Evolutionary conservation across 306 rosid species (phyloP), one percentile per base, ranked within the genome.

Genomic region (Vigna radiata): DNA sequence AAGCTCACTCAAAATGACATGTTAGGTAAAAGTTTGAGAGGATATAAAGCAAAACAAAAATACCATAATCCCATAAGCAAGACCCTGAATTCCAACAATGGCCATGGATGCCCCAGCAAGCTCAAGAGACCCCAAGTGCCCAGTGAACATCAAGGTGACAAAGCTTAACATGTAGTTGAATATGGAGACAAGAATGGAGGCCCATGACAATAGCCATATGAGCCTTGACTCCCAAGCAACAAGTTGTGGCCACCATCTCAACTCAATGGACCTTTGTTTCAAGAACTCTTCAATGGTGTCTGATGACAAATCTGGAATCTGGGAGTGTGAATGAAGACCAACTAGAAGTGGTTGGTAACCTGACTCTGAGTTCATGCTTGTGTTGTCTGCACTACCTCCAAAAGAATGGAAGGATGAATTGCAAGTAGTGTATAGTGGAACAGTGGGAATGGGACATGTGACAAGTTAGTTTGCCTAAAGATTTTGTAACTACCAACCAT

Each of bases 51-150:
- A 68, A 69, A 25, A 1, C 15, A 50, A 11, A 14, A 80, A 68
- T 87, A 89, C 89, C 90, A 89, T 89, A 27, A 89, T 80, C 0
- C 88, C 94, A 68, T 87, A 89, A 72, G 90, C 94, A 74, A 89
- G 89, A 62, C 91, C 94, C 25, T 87, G 91, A 76, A 88, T 87
- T 72, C 96, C 90, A 90, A 81, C 91, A 47, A 79, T 72, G 15
- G 94, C 94, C 11, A 89, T 76, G 7, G 94, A 85, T 15, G 94
- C 94, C 5, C 91, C 91, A 18, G 91, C 93, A 25, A 89, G 91
- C 70, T 83, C 86, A 36, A 82, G 70, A 3, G 90, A 17, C 14
- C 91, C 86, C 88, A 87, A 73, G 21, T 90, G 93, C 0, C 96
- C 89, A 53, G 83, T 71, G 50, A 90, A 86, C 82, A 83, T 85